Conservation (phyloP, 1,284 basidiomycete genomes). For the Pulchroboletus neoregius region DNA sequence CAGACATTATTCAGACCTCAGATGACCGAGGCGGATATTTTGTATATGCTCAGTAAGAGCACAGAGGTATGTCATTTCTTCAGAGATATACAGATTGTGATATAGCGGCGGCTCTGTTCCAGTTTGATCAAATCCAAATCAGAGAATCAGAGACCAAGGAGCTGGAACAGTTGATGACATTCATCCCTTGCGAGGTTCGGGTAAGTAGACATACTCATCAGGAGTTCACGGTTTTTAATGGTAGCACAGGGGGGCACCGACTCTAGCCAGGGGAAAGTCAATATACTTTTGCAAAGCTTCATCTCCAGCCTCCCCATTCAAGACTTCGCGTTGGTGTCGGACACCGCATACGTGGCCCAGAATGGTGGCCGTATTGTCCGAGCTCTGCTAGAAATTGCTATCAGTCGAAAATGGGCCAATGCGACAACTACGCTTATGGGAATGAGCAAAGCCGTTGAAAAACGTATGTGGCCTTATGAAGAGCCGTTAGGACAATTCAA, state of each 20-base stretch:
- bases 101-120: background rate
- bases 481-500: slow-evolving; percentile 85
- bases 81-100: background rate
- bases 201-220: slow-evolving; percentile 37
- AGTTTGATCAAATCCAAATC: slow-evolving; percentile 95
- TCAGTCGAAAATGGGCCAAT: slow-evolving; percentile 89
- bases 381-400: slow-evolving; percentile 90
- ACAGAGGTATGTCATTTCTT: slow-evolving; percentile 65
- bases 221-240: background rate
- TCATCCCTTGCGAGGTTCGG: slow-evolving; percentile 76
- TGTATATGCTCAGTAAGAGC: slow-evolving; percentile 84
- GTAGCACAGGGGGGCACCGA: slow-evolving; percentile 65
- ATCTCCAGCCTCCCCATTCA: slow-evolving; percentile 82
- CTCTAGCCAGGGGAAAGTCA: slow-evolving; percentile 82
- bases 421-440: slow-evolving; percentile 80
- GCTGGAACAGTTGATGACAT: slow-evolving; percentile 67
- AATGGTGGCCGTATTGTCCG: slow-evolving; percentile 95
- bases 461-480: slow-evolving; percentile 93
- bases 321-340: slow-evolving; percentile 96
- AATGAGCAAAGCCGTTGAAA: slow-evolving; percentile 92
- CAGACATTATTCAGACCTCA: slow-evolving; percentile 64
- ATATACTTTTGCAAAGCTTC: slow-evolving; percentile 90
- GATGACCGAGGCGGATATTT: slow-evolving; percentile 94
- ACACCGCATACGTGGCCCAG: slow-evolving; percentile 89
- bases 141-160: slow-evolving; percentile 90